Evolutionary conservation across 1,284 basidiomycete species (phyloP), one percentile per base, ranked within the genome.

Genomic region (Ganoderma lucidum): DNA sequence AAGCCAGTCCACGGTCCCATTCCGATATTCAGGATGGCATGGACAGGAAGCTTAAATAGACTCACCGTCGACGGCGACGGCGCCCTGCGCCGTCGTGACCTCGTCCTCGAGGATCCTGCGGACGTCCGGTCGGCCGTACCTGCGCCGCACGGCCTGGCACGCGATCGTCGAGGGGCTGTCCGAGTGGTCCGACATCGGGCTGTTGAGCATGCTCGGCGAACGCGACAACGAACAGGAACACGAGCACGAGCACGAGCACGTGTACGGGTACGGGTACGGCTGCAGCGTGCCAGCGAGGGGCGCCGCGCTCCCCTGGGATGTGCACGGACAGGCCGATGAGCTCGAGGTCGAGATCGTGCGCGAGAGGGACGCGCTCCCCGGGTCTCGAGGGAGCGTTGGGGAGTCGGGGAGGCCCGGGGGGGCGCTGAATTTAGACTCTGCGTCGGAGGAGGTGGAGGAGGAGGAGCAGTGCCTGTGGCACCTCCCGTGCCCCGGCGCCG

Each of bases 51-150:
- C 2, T 28, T 2, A 8, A 23, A 23, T 23, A 41, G 14, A 75
- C 73, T 55, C 62, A 74, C 75, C 72, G 66, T 76, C 75, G 17
- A 76, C 75, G 0, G 75, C 71, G 28, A 76, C 75, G 9, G 73
- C 48, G 53, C 74, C 75, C 28, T 61, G 42, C 51, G 74, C 65
- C n/a, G 69, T 68, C 17, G 69, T 65, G 62, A 76, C 56, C 53
- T 71, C 74, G 39, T 72, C 72, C 66, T 74, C 71, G 12, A 76
- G 66, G 59, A 76, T 68, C 58, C 17, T 61, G 60, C 59, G 66
- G 45, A 75, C 62, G 63, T 73, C 70, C 60, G 74, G 74, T 53
- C 75, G 64, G 56, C 72, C 70, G 45, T 35, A 14, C 64, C 42
- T 62, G 14, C 61, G 67, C 61, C 59, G n/a, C 45, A 69, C 55